Evolutionary conservation across 2,329 filamentous ascomycete species (phyloP).

Genomic region (Colletotrichum coccodes): DNA sequence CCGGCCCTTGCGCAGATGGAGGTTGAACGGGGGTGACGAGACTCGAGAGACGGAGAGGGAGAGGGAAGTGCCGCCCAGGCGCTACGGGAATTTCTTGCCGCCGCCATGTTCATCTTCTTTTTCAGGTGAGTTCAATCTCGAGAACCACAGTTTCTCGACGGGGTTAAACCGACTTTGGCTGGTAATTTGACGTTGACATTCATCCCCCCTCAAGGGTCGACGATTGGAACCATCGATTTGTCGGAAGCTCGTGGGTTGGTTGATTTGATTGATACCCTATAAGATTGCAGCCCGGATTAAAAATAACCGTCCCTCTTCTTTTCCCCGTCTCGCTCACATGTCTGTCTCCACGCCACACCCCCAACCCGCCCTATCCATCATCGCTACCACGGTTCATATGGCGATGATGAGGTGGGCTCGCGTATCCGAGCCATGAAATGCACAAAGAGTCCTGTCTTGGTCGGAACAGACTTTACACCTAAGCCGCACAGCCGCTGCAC

Average conservation of each 20-base stretch:
- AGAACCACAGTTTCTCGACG: background rate
- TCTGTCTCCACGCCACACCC: constrained; percentile 19
- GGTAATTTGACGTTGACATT: background rate
- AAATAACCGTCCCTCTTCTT: constrained; percentile 9
- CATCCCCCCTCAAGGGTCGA: background rate
- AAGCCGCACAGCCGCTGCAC: background rate
- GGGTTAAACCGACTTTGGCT: constrained; percentile 6
- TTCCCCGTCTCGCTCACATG: background rate
- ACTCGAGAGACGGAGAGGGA: background rate
- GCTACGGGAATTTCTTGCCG: constrained; percentile 8
- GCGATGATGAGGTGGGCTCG: background rate
- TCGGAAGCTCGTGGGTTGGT: background rate
- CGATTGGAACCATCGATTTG: background rate
- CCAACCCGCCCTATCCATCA: constrained; percentile 9
- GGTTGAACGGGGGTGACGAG: background rate
- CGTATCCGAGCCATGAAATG: background rate
- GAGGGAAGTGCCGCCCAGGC: background rate
- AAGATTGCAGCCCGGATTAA: constrained; percentile 17
- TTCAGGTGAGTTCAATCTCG: constrained; percentile 8
- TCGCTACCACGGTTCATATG: background rate
- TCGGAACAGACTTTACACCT: background rate
- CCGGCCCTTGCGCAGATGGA: background rate
- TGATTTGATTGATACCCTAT: constrained; percentile 6
- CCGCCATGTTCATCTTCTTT: background rate
- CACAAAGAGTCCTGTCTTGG: background rate